Evolutionary conservation across 192 early-diverging fungal genomes (phyloP), one percentile per base, ranked within the genome.

Genomic region (Chytriomyces sp.): DNA sequence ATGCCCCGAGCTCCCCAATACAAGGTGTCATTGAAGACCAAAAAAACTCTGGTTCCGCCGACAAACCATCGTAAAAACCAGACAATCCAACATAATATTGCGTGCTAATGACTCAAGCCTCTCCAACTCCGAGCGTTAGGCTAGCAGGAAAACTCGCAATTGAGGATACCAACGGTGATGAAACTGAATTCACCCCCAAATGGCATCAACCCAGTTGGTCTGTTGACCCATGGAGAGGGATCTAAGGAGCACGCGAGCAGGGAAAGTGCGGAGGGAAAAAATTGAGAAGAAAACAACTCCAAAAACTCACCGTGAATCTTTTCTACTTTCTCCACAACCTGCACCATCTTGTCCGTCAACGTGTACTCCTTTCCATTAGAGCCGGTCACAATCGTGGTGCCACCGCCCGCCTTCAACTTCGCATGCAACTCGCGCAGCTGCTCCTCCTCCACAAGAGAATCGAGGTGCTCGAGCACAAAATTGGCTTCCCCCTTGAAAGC

Each of bases 401-500:
- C 88, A 25, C 55, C 44, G 8, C 80, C 82, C 30, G 56, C 73
- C 41, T 82, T 73, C 30, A 85, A 59, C 59, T 80, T 73, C 25
- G 86, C 85, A 17, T 88, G 75, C 44, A 81, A 76, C n/a, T n/a
- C n/a, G n/a, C n/a, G n/a, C n/a, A n/a, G n/a, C n/a, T n/a, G n/a
- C n/a, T n/a, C n/a, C n/a, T n/a, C n/a, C 28, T 53, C 61, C 17
- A 52, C 57, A 71, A 44, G 87, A 84, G 77, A 89, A 75, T 83
- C 78, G 19, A 99, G 78, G 74, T 90, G 79, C 22, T 89, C 92
- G 77, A 93, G 88, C 32, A 99, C 93, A 55, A 84, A 83, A 86
- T 94, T 93, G 64, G 94, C 93, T n/a, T 93, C 87, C 81, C 92
- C 91, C 87, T 93, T 96, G 80, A 96, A 93, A 37, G 88, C 89